Conservation (phyloP, 495 filamentous ascomycete genomes). For the Podospora pseudoanserina region DNA sequence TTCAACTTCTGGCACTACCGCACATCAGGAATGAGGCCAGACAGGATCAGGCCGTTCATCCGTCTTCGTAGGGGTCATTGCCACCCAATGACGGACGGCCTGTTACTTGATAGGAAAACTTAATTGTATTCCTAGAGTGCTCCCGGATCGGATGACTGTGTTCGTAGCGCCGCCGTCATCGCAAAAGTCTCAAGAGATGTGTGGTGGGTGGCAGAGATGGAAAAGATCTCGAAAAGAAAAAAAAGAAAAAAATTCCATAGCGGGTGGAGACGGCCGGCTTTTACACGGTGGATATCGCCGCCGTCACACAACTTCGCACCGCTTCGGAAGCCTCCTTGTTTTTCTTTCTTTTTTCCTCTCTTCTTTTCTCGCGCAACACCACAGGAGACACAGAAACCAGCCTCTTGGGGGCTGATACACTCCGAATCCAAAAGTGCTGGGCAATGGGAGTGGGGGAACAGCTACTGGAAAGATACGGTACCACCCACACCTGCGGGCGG, state of each 20-base stretch:
- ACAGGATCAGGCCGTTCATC: neutral
- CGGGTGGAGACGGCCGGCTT: constrained; percentile 9
- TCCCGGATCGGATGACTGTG: neutral
- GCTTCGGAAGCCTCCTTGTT: neutral
- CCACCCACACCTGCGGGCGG: neutral
- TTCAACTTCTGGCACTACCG: neutral
- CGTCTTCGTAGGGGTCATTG: neutral
- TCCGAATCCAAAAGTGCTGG: neutral
- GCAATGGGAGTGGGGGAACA: neutral
- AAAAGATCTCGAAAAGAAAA: neutral
- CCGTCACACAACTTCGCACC: neutral
- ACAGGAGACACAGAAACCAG: neutral
- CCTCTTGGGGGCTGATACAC: neutral
- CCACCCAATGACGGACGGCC: constrained; percentile 2
- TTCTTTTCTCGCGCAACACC: neutral
- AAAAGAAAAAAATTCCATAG: neutral
- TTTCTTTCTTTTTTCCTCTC: no score
- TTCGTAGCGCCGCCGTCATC: neutral
- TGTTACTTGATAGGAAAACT: constrained; percentile 8
- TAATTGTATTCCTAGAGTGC: neutral
- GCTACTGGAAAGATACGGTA: neutral
- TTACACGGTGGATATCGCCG: constrained; percentile 7
- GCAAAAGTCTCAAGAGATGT: neutral
- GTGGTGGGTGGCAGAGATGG: neutral
- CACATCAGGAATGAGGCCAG: neutral